Evolutionary conservation across 768 basidiomycete genomes (phyloP), one percentile per base, ranked within the genome.

Genomic region (Suillus weaverae): DNA sequence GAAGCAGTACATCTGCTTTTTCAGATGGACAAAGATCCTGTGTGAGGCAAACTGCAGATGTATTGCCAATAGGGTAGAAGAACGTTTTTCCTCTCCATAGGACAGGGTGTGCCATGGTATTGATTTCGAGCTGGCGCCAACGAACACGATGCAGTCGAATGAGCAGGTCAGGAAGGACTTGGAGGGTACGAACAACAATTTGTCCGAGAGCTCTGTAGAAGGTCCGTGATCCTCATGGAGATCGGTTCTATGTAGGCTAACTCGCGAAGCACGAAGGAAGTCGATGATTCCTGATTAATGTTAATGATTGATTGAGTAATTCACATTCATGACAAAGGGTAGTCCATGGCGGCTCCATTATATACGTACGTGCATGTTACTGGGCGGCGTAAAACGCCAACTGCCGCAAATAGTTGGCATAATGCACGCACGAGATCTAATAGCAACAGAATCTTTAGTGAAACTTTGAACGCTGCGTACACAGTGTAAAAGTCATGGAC

Each of bases 31-130:
- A 72, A 6, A 88, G 70, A 46, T 81, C 77, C 61, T 82, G 74
- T 4, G 83, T 82, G 16, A 88, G 73, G 53, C 76, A 82, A 5
- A 83, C 73, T 5, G 88, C 81, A 5, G 85, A 78, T 0, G 87
- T 87, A 69, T 87, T 87, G 39, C 88, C 87, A 16, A 86, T 75
- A 2, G 86, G 82, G 71, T 87, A 88, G 75, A 86, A 88, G 64
- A 80, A 84, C 3, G 72, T 72, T 66, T 78, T 80, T 13, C 74
- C 78, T 3, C 79, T 81, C 79, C 80, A 83, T n/a, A 74, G 66
- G 4, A 83, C 64, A 4, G 81, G 78, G 57, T 82, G 80, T 4
- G 82, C 73, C 84, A 86, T 84, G 26, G 38, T 18, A 5, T 33
- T 13, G 51, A 16, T 57, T 33, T n/a, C 14, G 50, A 14, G 32